Base-by-base conservation (phyloP, 768 basidiomycete species). In the Lenzites betulinus region DNA sequence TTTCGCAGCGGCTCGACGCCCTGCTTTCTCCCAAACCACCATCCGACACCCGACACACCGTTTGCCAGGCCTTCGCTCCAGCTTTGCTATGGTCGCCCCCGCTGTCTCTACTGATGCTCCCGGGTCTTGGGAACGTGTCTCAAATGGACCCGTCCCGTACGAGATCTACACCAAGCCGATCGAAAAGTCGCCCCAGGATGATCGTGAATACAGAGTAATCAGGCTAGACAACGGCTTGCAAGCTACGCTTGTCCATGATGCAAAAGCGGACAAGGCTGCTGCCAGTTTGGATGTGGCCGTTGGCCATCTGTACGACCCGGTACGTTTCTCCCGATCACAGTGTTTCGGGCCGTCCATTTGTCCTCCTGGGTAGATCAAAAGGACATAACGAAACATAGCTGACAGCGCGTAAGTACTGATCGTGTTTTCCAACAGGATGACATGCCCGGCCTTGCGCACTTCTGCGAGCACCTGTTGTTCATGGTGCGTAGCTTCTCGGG, bases 401-500 rank as follows among this genome's bases (percentile, higher is more conserved):
- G 33, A 12, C 22, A 15, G 11, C 25, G 3, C 33, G 9, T 20
- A 7, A 33, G 15, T 22, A 12, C 55, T 56, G 25, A 63, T 48
- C 9, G 7, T 41, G 18, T 18, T 33, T 20, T 49, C 35, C 6
- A 33, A n/a, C 51, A 92, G 86, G 86, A 83, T 71, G 93, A 96
- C 70, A 90, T 95, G 83, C 94, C 92, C 11, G 94, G 94, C 12
- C 81, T 95, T 44, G 94, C 94, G 49, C 93, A 96, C 74, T 95
- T 95, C 70, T 95, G 95, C 76, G 96, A 99, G 72, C 96, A 99
- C 73, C 71, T 99, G 50, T 75, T 97, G 62, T 99, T 99, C 75
- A 93, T 99, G 88, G 95, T 94, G 67, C 62, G 86, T 73, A 8
- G 33, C 30, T 16, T 33, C 11, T 33, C 30, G 30, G 11, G 30